Evolutionary conservation across 2,329 filamentous ascomycete genomes (phyloP).

Genomic region (Camptophora hylomeconis): DNA sequence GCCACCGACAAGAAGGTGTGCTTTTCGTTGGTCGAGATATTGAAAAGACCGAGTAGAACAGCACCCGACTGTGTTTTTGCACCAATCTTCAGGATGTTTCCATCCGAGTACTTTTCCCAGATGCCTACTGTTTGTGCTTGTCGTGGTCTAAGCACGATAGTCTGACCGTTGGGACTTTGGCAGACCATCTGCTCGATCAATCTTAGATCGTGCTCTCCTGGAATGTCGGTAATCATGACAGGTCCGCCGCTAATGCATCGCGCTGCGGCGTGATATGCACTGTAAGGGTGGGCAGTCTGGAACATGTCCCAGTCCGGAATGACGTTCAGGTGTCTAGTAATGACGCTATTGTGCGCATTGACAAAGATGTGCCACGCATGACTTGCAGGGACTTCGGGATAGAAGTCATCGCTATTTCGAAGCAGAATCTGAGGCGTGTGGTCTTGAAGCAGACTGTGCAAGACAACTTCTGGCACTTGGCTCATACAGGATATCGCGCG

Average conservation of each 20-base stretch:
- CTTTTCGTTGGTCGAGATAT: conserved; percentile 51
- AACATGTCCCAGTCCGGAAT: conserved; percentile 75
- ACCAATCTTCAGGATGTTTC: conserved; percentile 59
- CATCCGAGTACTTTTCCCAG: conserved; percentile 65
- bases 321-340: conserved; percentile 72
- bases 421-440: conserved; percentile 59
- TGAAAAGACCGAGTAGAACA: conserved; percentile 74
- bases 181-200: conserved; percentile 72
- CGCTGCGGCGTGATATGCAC: conserved; percentile 74
- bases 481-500: conserved; percentile 89
- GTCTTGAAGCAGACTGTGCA: conserved; percentile 60
- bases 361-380: conserved; percentile 92
- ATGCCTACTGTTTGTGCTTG: conserved; percentile 56
- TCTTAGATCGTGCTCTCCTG: conserved; percentile 61
- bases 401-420: conserved; percentile 80
- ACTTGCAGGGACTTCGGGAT: conserved; percentile 62
- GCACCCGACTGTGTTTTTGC: conserved; percentile 61
- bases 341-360: conserved; percentile 75
- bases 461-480: conserved; percentile 72
- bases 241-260: conserved; percentile 80
- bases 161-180: conserved; percentile 55
- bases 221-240: conserved; percentile 82
- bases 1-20: conserved; percentile 56
- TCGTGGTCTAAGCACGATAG: conserved; percentile 69
- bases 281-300: conserved; percentile 54